Evolutionary conservation across 2,329 filamentous ascomycete species (phyloP).

Genomic region (Fusarium irregulare): DNA sequence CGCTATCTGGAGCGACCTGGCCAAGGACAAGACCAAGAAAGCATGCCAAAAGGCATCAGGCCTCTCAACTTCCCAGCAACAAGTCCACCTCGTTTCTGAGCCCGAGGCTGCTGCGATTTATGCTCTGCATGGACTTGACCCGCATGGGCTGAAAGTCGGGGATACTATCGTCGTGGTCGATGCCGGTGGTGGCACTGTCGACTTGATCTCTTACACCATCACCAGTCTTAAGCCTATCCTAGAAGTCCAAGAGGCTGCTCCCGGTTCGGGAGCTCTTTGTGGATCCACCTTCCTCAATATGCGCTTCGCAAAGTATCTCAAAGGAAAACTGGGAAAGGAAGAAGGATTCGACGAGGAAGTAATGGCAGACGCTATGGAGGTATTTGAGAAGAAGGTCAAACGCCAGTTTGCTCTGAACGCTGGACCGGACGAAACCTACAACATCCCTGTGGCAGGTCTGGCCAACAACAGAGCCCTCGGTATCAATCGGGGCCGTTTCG

Average conservation of each 20-base stretch:
- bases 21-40: slow-evolving; percentile 61
- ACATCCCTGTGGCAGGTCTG: slow-evolving; percentile 55
- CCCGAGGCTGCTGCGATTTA: slow-evolving; percentile 63
- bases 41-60: slow-evolving; percentile 55
- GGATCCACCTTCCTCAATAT: slow-evolving; percentile 60
- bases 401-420: slow-evolving; percentile 50
- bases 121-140: slow-evolving; percentile 55
- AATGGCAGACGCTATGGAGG: slow-evolving; percentile 53
- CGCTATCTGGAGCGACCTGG: slow-evolving; percentile 66
- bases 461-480: slow-evolving; percentile 53
- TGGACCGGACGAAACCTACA: slow-evolving; percentile 50
- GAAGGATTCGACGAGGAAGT: slow-evolving; percentile 55
- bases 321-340: slow-evolving; percentile 53
- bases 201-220: slow-evolving; percentile 63
- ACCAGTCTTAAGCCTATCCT: slow-evolving; percentile 56
- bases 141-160: slow-evolving; percentile 53
- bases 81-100: slow-evolving; percentile 59
- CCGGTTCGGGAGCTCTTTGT: slow-evolving; percentile 59
- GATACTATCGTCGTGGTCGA: slow-evolving; percentile 64
- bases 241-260: slow-evolving; percentile 58
- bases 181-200: slow-evolving; percentile 63
- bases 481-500: slow-evolving; percentile 52
- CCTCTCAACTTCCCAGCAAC: slow-evolving; percentile 45
- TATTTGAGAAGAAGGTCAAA: slow-evolving; percentile 57
- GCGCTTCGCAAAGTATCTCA: slow-evolving; percentile 57